Evolutionary conservation across 2,329 filamentous ascomycete genomes (phyloP).

Genomic region (Boeremia exigua): DNA sequence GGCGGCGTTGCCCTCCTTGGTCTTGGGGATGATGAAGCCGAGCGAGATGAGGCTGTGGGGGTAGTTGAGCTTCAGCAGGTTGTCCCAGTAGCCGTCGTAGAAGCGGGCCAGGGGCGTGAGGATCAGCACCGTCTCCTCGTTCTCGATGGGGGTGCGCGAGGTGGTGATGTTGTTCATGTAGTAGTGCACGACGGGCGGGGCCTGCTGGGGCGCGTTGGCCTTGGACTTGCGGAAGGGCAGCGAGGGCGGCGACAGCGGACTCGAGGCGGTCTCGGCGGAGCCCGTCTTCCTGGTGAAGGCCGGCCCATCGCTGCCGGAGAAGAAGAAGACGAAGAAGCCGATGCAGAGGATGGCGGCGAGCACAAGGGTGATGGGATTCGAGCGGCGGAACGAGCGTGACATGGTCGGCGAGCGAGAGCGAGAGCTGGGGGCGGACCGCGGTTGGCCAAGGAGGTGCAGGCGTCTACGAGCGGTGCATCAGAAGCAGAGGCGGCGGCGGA

Average conservation of each 20-base stretch:
- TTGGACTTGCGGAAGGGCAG: conserved; percentile 73
- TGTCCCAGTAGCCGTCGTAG: conserved; percentile 96
- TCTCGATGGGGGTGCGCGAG: conserved; percentile 74
- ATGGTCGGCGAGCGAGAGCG: conserved; percentile 48
- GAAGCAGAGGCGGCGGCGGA: conserved; percentile 28
- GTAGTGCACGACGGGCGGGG: conserved; percentile 90
- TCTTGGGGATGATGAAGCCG: conserved; percentile 95
- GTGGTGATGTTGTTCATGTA: conserved; percentile 94
- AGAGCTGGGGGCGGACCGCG: conserved; percentile 31
- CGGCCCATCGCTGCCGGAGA: conserved; percentile 65
- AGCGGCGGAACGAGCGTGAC: conserved; percentile 76
- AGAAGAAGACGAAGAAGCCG: conserved; percentile 63
- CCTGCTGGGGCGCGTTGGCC: conserved; percentile 61
- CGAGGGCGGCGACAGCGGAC: conserved; percentile 75
- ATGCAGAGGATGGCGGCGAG: conserved; percentile 75
- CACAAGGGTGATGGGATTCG: conserved; percentile 76
- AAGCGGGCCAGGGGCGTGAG: conserved; percentile 92
- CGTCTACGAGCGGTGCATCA: conserved; percentile 44
- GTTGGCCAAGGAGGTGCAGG: conserved; percentile 33
- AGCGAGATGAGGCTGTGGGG: conserved; percentile 94
- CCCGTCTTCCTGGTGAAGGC: conserved; percentile 57
- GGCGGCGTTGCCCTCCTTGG: conserved; percentile 86
- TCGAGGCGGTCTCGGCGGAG: conserved; percentile 65
- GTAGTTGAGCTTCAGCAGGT: conserved; percentile 81
- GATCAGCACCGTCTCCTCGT: conserved; percentile 86